Percentiles rank a stretch among this genome's conserved stretches.
Evolutionary conservation across 164 flowering plant species (phyloP).

Genomic region (Santalum album): DNA sequence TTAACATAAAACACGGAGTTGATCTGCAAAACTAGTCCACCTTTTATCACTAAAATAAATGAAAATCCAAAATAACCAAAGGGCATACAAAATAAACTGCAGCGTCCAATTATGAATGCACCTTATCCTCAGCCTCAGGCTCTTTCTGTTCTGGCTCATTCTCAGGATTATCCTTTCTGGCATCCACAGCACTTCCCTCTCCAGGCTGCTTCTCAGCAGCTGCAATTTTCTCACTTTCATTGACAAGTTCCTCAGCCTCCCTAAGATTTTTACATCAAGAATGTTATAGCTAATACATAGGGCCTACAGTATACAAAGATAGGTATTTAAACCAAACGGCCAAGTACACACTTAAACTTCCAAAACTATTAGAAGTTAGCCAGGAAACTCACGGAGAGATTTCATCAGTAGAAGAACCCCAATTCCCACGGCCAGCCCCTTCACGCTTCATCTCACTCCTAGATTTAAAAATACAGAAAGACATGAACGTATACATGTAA

Average conservation of each 20-base stretch:
- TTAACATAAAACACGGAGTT: too few species aligned
- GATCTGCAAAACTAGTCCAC: too few species aligned
- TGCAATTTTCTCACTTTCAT: conserved; percentile 36
- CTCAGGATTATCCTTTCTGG: conserved; percentile 30
- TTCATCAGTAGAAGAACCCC: conserved; percentile 53
- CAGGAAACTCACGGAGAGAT: conserved; percentile 32
- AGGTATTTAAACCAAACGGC: too few species aligned
- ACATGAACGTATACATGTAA: too few species aligned
- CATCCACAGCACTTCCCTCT: conserved; percentile 34
- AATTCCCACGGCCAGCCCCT: conserved; percentile 60
- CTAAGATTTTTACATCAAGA: conserved; percentile 16
- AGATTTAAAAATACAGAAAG: background rate
- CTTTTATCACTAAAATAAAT: too few species aligned
- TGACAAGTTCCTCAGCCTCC: conserved; percentile 35
- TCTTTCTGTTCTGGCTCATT: conserved; percentile 53
- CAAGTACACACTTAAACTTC: too few species aligned
- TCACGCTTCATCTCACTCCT: conserved; percentile 54
- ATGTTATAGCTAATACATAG: background rate
- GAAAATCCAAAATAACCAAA: too few species aligned
- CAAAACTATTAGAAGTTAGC: too few species aligned
- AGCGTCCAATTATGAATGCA: too few species aligned
- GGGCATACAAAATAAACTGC: too few species aligned
- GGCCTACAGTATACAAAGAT: background rate
- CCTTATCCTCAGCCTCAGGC: too few species aligned
- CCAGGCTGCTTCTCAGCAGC: conserved; percentile 36